Base-by-base conservation (phyloP, 306 rosid species). In the Vigna unguiculata region DNA sequence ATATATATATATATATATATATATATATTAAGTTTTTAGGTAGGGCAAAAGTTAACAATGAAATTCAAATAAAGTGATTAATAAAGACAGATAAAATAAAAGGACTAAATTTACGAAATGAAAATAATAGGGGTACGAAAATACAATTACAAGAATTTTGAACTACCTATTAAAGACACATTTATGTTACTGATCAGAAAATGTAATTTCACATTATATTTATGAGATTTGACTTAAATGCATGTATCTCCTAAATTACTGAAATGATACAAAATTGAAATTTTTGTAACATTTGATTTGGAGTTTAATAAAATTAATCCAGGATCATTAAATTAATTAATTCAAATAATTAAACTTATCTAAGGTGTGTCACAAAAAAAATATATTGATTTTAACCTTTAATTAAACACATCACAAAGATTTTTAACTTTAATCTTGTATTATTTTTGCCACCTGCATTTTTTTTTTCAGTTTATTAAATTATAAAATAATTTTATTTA, bases 181-280 rank as follows among this genome's bases (percentile, higher is more conserved):
- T 57, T 57, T 57, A 57, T 8, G 7, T 0, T 24, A 57, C 9
- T 24, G 17, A 25, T 57, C 9, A 57, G 19, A 24, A 57, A 57
- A 57, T 17, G 19, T 58, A 28, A 20, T 14, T 28, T 9, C 41
- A 14, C 66, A 0, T 59, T 25, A 59, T 59, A 15, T 59, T 34
- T 34, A 32, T 34, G 32, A 28, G 32, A 7, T 22, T 62, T 47
- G 61, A 30, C 59, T 28, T 74, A 34, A 75, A 62, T 32, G 46
- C 17, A 13, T 36, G 70, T 36, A 74, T 60, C 69, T 14, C 40
- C 41, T n/a, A 75, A 63, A 63, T 13, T 34, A 34, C 15, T 51
- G 38, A 48, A 75, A 19, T 48, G 1, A 22, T 19, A 1, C 49
- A 28, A 21, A 48, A 15, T 64, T 61, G 51, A 75, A 40, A 19